Evolutionary conservation across 495 filamentous ascomycete genomes (phyloP), one percentile per base, ranked within the genome.

Genomic region (Penicillium silybi): DNA sequence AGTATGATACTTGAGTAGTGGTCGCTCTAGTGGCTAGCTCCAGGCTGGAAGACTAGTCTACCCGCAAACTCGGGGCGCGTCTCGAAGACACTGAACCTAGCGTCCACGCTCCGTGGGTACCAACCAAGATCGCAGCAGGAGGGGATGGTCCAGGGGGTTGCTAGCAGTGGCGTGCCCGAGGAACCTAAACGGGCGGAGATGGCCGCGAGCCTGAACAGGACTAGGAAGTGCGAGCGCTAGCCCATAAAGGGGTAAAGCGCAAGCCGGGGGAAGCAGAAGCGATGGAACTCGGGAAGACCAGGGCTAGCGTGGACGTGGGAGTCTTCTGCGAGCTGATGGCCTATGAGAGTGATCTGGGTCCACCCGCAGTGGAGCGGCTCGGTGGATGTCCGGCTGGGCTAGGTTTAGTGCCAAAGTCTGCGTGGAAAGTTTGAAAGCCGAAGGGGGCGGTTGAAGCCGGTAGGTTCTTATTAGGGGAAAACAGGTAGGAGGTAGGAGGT

Each of bases 131-230:
- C 61, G 62, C 54, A 44, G 46, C 17, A 48, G 41, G 37, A 40
- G 35, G 48, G 41, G 29, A 56, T 52, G 25, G 51, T n/a, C 39
- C 54, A 48, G 58, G 56, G 53, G 17, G 50, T 3, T 8, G 27
- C 27, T 8, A 13, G 9, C 29, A 32, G 68, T 71, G 68, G 67
- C 64, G 66, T 73, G 68, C 65, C 70, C 68, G 63, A 71, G 66
- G 64, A 73, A 69, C 62, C 54, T 58, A 39, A 53, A 56, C 52
- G 41, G 44, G 54, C 45, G 42, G 20, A 29, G 40, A 46, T 48
- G 58, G 52, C 55, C 65, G 37, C 58, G 55, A 58, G 44, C 27
- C 53, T 35, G 2, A 54, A 46, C 26, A 9, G 53, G 62, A 23
- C 27, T 68, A 63, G 57, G 44, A 51, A 51, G 19, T 42, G 45